phyloP scores from a whole-genome alignment of 2,329 filamentous ascomycete genomes.

The Talaromyces sp. region DNA sequence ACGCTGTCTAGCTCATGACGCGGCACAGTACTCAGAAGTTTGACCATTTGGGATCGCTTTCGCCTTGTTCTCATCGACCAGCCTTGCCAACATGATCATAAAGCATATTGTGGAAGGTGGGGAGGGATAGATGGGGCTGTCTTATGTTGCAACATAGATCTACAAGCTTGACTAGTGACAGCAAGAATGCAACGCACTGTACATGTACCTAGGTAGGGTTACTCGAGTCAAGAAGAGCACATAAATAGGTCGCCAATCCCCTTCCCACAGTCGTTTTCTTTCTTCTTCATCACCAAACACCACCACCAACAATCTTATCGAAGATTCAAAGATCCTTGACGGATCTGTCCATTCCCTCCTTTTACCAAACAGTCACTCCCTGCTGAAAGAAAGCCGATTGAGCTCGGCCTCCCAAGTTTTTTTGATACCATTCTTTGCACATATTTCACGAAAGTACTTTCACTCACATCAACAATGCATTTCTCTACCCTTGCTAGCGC shows the following conservation, averaged over 20 bases:
- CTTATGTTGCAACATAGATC: not conserved
- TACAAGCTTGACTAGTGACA: not conserved
- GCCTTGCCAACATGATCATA: not conserved
- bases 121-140: not conserved
- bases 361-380: conserved; percentile 6
- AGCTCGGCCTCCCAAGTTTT: conserved; percentile 3
- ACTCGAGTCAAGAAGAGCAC: not conserved
- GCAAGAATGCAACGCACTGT: conserved; percentile 6
- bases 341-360: conserved; percentile 14
- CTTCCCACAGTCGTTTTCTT: not conserved
- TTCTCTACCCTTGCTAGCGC: conserved; percentile 10
- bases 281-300: conserved; percentile 4
- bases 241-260: conserved; percentile 8
- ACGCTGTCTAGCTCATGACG: not conserved
- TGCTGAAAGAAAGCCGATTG: conserved; percentile 8
- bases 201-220: not conserved
- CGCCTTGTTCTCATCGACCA: not conserved
- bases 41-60: not conserved
- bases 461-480: conserved; percentile 8
- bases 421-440: not conserved
- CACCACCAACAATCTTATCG: not conserved
- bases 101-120: not conserved
- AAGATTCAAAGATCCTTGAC: conserved; percentile 12
- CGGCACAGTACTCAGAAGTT: not conserved
- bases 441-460: not conserved